Base-by-base conservation (phyloP, 768 basidiomycete genomes). In the Cystofilobasidium bisporidii region DNA sequence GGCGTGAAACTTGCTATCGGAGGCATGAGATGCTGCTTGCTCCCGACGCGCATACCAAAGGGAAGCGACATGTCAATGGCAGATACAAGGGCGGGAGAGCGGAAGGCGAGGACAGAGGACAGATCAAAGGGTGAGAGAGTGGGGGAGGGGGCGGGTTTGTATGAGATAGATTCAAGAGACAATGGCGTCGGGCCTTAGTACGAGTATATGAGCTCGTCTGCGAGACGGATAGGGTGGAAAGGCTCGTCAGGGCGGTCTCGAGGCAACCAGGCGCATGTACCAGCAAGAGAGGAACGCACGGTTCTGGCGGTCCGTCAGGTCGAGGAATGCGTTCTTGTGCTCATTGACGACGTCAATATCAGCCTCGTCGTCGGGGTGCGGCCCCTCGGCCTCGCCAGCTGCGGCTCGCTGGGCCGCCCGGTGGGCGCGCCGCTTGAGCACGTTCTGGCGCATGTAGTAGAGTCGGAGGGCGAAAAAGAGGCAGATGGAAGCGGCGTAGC, bases 281-380 rank as follows among this genome's bases (percentile, higher is more conserved):
- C 5, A 36, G 36, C 6, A 5, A 36, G 12, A 33, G 45, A 47
- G 11, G 14, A 67, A 81, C 67, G 80, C 79, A 61, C 79, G 78
- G 71, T 83, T 83, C 71, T 82, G 78, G 38, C 72, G 69, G 71
- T 83, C 82, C 15, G 82, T 83, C 30, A 82, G 72, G 71, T 82
- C 82, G 41, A 79, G 78, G 64, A 83, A 82, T 1, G 81, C 81
- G 61, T 78, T 78, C 30, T 75, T 75, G 70, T 82, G 80, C 28
- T 70, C 71, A 40, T 56, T 55, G 11, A 10, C 41, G 36, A 45
- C 59, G 3, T 38, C 36, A n/a, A 3, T 14, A 26, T 60, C 59
- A 36, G 15, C 36, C 18, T 38, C 33, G 24, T 61, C 41, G 26
- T 61, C 48, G 26, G 47, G 48, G 26, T 40, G 24, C 14, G 33